Evolutionary conservation across 2,329 filamentous ascomycete species (phyloP), one percentile per base, ranked within the genome.

Genomic region (Zalaria sp.): DNA sequence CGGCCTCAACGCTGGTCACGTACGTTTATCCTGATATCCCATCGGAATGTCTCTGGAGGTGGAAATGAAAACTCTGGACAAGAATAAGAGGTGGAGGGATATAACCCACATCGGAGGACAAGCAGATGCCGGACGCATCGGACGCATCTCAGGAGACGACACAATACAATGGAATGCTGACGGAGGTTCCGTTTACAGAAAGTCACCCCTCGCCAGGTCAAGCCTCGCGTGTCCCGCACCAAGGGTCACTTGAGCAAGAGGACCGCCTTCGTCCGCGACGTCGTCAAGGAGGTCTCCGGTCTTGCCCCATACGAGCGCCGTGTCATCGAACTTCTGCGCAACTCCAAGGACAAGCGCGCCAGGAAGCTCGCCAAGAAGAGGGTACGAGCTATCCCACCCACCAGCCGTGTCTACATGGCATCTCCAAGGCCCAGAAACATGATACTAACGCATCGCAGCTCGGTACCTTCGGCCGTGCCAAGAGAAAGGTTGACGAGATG

Each of bases 401-500:
- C 18, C 26, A 44, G 35, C 41, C 41, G 41, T 41, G 31, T 38
- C 28, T 35, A 8, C 11, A 41, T 18, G 11, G 4, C 38, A 34
- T 40, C 9, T 31, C 6, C 25, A n/a, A 37, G 51, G 54, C 49
- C 56, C 50, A 37, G 48, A 25, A 43, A 38, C 26, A 35, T 39
- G 10, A 8, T 25, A 38, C 37, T 40, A 37, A 40, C 39, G 39
- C 39, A 27, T 28, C 45, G 51, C 52, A 91, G 83, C 88, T 98
- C 75, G 91, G 91, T 67, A 96, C 91, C 59, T 96, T 96, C 71
- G 84, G 85, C 64, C 89, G 91, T 69, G 89, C 89, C 64, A 98
- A 98, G 89, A 81, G 78, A 68, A 98, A 98, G 89, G 91, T 98
- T 57, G 91, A 98, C 67, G 89, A 96, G 75, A 86, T 98, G 73